Base-by-base conservation (phyloP, 108 stramenopile genomes). In the Nannochloropsis granulata region DNA sequence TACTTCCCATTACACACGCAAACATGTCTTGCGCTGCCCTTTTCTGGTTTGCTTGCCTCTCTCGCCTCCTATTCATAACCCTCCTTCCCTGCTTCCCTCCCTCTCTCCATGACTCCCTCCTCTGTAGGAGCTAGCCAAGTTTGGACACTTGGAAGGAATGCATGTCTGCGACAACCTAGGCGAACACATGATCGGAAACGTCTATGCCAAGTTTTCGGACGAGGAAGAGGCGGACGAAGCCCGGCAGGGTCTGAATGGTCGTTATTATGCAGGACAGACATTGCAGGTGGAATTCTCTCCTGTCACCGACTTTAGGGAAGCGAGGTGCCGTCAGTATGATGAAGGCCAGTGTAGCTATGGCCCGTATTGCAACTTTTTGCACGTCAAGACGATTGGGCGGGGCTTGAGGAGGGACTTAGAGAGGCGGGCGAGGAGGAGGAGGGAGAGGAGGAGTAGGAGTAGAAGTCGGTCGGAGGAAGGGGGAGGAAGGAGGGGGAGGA, bases 321-420 rank as follows among this genome's bases (percentile, higher is more conserved):
- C 97, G 2, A 88, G 97, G 19, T 99, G 99, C 87, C 89, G 97
- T 13, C 95, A 96, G 86, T 96, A 92, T 84, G 95, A 95, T 82
- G 94, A 95, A 85, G 93, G 89, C 44, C 85, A 82, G 21, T 98
- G 97, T 89, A 82, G 85, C 44, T 86, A 96, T 13, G 97, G 97
- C 19, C 95, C 95, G 44, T 95, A 94, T 84, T 99, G 99, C 90
- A 99, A 98, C 91, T 98, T 98, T 87, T 94, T 98, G 94, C 99
- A 99, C 90, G 89, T 92, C 19, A 89, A 90, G 80, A 46, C 80
- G 13, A 86, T 90, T 11, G 78, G 86, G 24, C 78, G 84, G 34
- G 25, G 85, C 12, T 82, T 91, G 83, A 24, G 25, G 45, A 44
- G 84, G 19, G 85, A 86, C 86, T 82, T 90, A 2, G 82, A 86